Conservation (phyloP, 2,329 filamentous ascomycete species). For the Apiospora saccharicola region DNA sequence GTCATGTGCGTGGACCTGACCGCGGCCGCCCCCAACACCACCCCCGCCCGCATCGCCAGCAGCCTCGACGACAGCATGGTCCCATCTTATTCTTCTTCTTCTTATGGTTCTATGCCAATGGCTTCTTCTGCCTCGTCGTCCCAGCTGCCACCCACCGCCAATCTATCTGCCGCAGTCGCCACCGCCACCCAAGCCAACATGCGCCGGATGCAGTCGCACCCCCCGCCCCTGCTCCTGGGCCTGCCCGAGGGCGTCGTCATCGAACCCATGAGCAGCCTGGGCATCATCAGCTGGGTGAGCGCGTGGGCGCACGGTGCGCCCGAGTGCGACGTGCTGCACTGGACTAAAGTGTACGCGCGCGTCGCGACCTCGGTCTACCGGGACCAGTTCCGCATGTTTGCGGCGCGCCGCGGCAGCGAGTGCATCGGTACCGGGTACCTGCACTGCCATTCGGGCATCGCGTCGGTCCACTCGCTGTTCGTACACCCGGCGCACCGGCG, state of each 20-base stretch:
- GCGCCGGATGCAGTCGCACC: neutral
- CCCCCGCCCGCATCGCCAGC: neutral
- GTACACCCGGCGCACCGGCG: constrained; percentile 26
- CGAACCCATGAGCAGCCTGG: constrained; percentile 1
- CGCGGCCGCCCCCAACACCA: neutral
- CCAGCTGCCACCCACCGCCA: neutral
- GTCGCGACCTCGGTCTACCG: constrained; percentile 26
- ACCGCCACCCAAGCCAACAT: neutral
- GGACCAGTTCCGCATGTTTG: constrained; percentile 31
- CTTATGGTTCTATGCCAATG: neutral
- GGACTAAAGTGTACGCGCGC: constrained; percentile 28
- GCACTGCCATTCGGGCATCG: constrained; percentile 29
- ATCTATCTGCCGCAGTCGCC: neutral
- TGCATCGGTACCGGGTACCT: constrained; percentile 28
- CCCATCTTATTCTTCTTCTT: neutral
- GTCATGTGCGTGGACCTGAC: constrained; percentile 29
- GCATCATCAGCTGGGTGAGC: constrained; percentile 28
- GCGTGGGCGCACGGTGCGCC: constrained; percentile 28
- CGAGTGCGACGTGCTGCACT: constrained; percentile 26
- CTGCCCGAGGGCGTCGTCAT: constrained; percentile 13
- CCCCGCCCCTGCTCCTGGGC: neutral
- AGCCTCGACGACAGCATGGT: neutral
- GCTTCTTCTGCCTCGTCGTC: neutral
- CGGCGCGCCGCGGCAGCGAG: neutral
- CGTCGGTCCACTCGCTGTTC: constrained; percentile 29